Conservation (phyloP, 2,329 filamentous ascomycete species). For the Penicillium sp. region DNA sequence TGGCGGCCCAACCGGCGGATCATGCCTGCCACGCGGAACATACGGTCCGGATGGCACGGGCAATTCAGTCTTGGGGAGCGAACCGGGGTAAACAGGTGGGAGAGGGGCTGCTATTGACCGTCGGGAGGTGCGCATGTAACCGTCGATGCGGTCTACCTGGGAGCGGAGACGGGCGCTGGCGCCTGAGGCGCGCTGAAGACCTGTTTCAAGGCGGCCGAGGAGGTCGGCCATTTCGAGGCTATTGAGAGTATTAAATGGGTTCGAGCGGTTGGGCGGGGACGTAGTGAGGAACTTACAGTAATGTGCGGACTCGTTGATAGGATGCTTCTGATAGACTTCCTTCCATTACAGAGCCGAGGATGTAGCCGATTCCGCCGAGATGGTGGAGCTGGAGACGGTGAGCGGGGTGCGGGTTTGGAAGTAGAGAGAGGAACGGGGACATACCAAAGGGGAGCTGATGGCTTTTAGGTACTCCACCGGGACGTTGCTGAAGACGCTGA, state of each 20-base stretch:
- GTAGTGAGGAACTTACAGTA: constrained; percentile 32
- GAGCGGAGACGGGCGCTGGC: constrained; percentile 41
- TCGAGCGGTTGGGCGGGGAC: background rate
- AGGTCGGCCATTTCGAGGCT: constrained; percentile 45
- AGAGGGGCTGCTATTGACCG: background rate
- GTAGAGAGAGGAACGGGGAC: background rate
- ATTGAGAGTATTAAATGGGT: background rate
- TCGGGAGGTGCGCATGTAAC: constrained; percentile 38
- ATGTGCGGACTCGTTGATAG: constrained; percentile 42
- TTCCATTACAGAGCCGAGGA: constrained; percentile 49
- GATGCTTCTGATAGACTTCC: constrained; percentile 42
- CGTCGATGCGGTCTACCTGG: constrained; percentile 46
- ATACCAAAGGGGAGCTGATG: constrained; percentile 47
- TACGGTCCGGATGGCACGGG: constrained; percentile 10
- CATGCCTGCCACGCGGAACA: constrained; percentile 4
- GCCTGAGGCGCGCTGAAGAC: constrained; percentile 40
- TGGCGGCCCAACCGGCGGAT: constrained; percentile 4
- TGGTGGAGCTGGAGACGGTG: constrained; percentile 40
- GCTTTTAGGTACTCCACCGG: constrained; percentile 47
- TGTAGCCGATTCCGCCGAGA: constrained; percentile 48
- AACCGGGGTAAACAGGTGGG: constrained; percentile 10
- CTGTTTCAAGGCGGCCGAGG: constrained; percentile 44
- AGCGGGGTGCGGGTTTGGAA: background rate
- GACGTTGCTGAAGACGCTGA: constrained; percentile 44
- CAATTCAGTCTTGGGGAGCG: constrained; percentile 9